Conservation (phyloP, 495 filamentous ascomycete genomes). For the Penicillium roqueforti region DNA sequence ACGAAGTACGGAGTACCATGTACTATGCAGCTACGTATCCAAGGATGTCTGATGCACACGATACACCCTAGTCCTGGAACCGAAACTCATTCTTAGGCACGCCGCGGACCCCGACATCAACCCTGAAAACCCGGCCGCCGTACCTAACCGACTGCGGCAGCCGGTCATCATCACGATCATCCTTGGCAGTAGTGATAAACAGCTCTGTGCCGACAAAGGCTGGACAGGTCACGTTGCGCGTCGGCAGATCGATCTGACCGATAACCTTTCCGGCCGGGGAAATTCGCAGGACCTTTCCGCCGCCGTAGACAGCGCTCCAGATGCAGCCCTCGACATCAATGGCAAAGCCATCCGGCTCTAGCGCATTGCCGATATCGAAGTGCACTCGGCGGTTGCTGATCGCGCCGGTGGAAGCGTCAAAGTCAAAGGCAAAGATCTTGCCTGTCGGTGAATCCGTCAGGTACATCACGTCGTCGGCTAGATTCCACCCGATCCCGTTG, state of each 20-base stretch:
- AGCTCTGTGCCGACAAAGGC: constrained; percentile 71
- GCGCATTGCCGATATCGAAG: constrained; percentile 38
- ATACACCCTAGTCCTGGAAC: constrained; percentile 14
- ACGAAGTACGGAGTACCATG: not conserved
- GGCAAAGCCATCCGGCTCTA: constrained; percentile 70
- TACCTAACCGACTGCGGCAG: constrained; percentile 55
- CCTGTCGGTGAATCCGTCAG: constrained; percentile 74
- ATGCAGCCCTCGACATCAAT: constrained; percentile 69
- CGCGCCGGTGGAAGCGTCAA: constrained; percentile 55
- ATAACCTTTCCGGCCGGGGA: constrained; percentile 59
- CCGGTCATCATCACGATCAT: constrained; percentile 48
- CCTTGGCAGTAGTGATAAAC: constrained; percentile 69
- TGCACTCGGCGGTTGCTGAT: constrained; percentile 61
- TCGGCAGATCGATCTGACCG: constrained; percentile 63
- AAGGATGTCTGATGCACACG: not conserved
- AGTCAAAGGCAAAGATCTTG: constrained; percentile 73
- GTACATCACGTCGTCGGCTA: constrained; percentile 72
- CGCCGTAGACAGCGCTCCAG: constrained; percentile 77
- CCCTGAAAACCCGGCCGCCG: constrained; percentile 61
- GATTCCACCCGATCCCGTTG: constrained; percentile 75
- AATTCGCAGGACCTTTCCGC: constrained; percentile 63
- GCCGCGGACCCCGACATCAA: constrained; percentile 64
- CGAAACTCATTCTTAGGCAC: constrained; percentile 53
- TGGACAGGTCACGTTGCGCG: constrained; percentile 66
- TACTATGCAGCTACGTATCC: not conserved